Evolutionary conservation across 306 rosid genomes (phyloP).

Genomic region (Vigna angularis): DNA sequence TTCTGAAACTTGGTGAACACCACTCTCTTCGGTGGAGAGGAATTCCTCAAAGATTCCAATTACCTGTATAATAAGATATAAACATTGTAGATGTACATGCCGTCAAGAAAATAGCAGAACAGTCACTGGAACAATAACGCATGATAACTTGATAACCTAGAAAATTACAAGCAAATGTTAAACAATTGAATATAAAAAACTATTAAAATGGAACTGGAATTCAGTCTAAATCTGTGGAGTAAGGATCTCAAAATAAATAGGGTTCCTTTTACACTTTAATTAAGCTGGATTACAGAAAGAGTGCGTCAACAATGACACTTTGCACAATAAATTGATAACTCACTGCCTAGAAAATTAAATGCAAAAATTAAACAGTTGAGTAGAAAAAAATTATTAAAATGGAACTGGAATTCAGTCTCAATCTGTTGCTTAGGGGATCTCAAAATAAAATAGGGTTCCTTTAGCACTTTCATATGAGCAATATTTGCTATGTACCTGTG

Average conservation of each 20-base stretch:
- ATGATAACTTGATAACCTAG: constrained; percentile 11
- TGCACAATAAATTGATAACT: background rate
- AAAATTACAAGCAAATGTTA: background rate
- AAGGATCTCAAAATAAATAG: too few relatives aligned
- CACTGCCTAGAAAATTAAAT: constrained; percentile 6
- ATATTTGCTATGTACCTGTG: background rate
- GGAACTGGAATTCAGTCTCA: background rate
- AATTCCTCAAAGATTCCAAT: constrained; percentile 73
- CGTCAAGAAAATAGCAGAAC: constrained; percentile 10
- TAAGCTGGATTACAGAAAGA: background rate
- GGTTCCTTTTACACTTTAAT: background rate
- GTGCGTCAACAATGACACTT: background rate
- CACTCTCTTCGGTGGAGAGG: constrained; percentile 65
- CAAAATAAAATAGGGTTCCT: background rate
- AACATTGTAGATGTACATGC: constrained; percentile 29
- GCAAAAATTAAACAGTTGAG: background rate
- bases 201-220: background rate
- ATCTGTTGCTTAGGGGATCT: background rate
- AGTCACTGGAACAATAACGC: background rate
- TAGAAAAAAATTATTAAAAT: background rate
- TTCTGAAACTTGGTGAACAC: constrained; percentile 78
- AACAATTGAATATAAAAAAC: background rate
- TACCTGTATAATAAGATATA: constrained; percentile 59
- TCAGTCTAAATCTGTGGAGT: background rate
- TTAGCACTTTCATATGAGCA: background rate